Evolutionary conservation across 2,329 filamentous ascomycete species (phyloP).

Genomic region (Kalmusia sp.): DNA sequence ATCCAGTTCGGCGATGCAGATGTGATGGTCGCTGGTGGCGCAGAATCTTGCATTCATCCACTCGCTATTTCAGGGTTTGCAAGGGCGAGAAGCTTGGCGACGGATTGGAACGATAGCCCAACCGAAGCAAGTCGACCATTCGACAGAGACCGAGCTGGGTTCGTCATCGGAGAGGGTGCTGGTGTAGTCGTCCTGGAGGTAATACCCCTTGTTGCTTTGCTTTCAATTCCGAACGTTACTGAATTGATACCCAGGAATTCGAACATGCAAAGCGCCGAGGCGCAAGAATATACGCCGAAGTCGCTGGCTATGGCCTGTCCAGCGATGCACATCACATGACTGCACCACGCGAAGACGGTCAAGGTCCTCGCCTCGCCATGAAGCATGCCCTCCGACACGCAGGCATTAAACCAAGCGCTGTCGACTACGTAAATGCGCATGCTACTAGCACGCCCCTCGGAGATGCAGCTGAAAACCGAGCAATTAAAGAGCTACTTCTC

Average conservation of each 20-base stretch:
- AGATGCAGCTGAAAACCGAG: conserved; percentile 85
- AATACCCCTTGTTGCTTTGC: conserved; percentile 14
- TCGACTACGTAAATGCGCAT: conserved; percentile 96
- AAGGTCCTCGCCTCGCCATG: conserved; percentile 86
- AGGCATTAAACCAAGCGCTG: conserved; percentile 68
- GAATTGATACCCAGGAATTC: conserved; percentile 63
- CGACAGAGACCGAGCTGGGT: conserved; percentile 78
- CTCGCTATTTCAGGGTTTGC: conserved; percentile 92
- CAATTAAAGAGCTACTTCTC: conserved; percentile 79
- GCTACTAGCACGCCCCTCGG: conserved; percentile 88
- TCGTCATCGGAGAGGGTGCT: conserved; percentile 92
- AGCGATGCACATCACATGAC: conserved; percentile 95
- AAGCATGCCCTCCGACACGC: conserved; percentile 79
- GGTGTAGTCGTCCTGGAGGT: conserved; percentile 85
- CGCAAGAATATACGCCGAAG: conserved; percentile 85
- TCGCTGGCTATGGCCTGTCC: conserved; percentile 88
- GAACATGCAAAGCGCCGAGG: conserved; percentile 83
- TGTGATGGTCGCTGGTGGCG: conserved; percentile 94
- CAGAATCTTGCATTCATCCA: conserved; percentile 95
- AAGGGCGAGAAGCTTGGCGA: conserved; percentile 83
- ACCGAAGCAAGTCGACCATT: conserved; percentile 82
- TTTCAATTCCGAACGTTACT: not conserved
- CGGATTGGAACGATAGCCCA: conserved; percentile 77
- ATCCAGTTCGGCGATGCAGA: conserved; percentile 91
- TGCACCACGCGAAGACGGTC: conserved; percentile 81